phyloP scores from a whole-genome alignment of 805 yeast species.

The Metschnikowia similis region DNA sequence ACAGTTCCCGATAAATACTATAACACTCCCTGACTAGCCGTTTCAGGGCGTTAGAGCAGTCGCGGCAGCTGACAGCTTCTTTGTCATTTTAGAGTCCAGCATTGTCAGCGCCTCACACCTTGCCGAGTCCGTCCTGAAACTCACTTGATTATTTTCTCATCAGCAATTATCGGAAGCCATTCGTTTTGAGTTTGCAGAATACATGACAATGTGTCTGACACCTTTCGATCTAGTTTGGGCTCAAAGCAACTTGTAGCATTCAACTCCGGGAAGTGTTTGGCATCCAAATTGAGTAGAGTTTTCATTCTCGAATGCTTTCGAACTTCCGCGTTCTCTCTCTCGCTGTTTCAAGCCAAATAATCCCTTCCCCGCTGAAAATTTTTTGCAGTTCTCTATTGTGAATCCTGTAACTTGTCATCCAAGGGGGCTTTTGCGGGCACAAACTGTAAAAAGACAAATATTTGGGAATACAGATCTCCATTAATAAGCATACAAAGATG shows the following conservation, averaged over 20 bases:
- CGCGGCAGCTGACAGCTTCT: slow-evolving; percentile 16
- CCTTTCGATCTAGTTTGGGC: slow-evolving; percentile 39
- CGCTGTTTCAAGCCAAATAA: slow-evolving; percentile 39
- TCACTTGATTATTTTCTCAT: slow-evolving; percentile 37
- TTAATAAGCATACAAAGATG: neutral
- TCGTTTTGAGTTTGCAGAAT: too few relatives aligned
- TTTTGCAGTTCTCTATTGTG: too few relatives aligned
- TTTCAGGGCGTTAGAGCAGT: slow-evolving; percentile 14
- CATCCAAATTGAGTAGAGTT: slow-evolving; percentile 8
- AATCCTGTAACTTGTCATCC: too few relatives aligned
- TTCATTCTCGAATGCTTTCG: slow-evolving; percentile 11
- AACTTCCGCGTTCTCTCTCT: slow-evolving; percentile 22
- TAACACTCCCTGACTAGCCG: slow-evolving; percentile 33
- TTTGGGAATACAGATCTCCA: neutral
- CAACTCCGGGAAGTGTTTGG: slow-evolving; percentile 33
- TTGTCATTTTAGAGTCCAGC: slow-evolving; percentile 21
- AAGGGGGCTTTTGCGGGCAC: too few relatives aligned
- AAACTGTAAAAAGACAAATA: too few relatives aligned
- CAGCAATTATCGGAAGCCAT: slow-evolving; percentile 4
- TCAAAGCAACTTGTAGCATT: slow-evolving; percentile 34
- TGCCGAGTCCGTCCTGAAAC: slow-evolving; percentile 42
- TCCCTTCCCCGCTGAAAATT: too few relatives aligned
- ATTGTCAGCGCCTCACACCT: slow-evolving; percentile 41
- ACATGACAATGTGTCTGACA: slow-evolving; percentile 30
- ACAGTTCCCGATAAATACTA: slow-evolving; percentile 41